Evolutionary conservation across 805 yeast genomes (phyloP), one percentile per base, ranked within the genome.

Genomic region (Candida suzukii): DNA sequence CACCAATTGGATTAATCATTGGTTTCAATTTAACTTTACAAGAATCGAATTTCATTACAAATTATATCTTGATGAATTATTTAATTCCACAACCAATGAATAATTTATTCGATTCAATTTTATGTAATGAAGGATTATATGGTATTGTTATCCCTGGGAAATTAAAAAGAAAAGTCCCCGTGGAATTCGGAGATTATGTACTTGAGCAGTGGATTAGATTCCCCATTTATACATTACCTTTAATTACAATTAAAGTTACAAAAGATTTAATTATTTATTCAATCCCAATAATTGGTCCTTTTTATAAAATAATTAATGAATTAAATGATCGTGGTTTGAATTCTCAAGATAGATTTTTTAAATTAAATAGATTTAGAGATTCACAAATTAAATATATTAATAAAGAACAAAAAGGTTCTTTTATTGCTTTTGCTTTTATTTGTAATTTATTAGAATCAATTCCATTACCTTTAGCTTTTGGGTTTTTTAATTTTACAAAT

Each of bases 401-500:
- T 2, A 58, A 57, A 38, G 60, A 58, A 39, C 44, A 56, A 33
- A 61, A 58, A 31, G 70, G 68, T 1, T 68, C 67, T 18, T 72
- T 70, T 42, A 52, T 66, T 41, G 49, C 68, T 2, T 78, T 78
- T 60, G 87, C 86, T 0, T 47, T 75, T 22, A 60, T 68, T 17
- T 73, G 82, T 6, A 69, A 70, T 26, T 16, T 71, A 1, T 51
- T 81, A 28, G 85, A 80, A 48, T 56, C 69, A 39, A 54, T 76
- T 11, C 63, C 63, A 0, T 3, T 58, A 4, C 83, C 82, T 1
- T 44, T 76, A 5, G 54, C 78, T 2, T 66, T 75, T 12, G 56
- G 73, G 7, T 62, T 80, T 34, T 78, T 81, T 48, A 64, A 70
- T 46, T 73, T 76, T 44, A 76, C 86, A 12, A 75, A 78, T 54